Evolutionary conservation across 1,284 basidiomycete species (phyloP).

Genomic region (Somion occarium): DNA sequence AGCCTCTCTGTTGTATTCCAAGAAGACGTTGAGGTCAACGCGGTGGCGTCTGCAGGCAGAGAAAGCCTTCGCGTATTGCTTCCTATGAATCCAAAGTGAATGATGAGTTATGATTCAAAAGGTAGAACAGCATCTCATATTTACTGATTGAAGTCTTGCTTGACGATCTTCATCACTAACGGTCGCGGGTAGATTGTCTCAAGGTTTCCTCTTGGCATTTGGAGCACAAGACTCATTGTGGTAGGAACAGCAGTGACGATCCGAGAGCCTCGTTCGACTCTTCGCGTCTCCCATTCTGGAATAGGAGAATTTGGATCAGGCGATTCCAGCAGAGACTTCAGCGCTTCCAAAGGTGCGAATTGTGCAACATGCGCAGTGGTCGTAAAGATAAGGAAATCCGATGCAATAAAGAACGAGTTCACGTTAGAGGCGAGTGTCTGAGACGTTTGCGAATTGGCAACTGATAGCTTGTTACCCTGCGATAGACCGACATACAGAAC

Average conservation of each 20-base stretch:
- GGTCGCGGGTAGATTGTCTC: slow-evolving; percentile 95
- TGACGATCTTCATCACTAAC: slow-evolving; percentile 82
- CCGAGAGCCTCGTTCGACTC: slow-evolving; percentile 82
- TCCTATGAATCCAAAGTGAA: slow-evolving; percentile 31
- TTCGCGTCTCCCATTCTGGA: slow-evolving; percentile 62
- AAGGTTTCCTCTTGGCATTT: slow-evolving; percentile 97
- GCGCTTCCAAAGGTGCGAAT: slow-evolving; percentile 58
- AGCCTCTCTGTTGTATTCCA: slow-evolving; percentile 69
- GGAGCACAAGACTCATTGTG: slow-evolving; percentile 86
- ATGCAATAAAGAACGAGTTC: slow-evolving; percentile 80
- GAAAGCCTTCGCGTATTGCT: slow-evolving; percentile 82
- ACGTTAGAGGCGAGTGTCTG: slow-evolving; percentile 52
- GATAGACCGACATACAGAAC: slow-evolving; percentile 64
- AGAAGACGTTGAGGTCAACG: slow-evolving; percentile 85
- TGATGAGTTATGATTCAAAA: too few relatives aligned
- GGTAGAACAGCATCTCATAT: slow-evolving; percentile 27
- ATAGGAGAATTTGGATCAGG: slow-evolving; percentile 24
- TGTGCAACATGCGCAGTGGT: slow-evolving; percentile 80
- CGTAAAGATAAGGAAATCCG: slow-evolving; percentile 84
- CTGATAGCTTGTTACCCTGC: slow-evolving; percentile 58
- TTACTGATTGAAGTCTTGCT: slow-evolving; percentile 69
- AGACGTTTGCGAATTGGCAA: slow-evolving; percentile 26
- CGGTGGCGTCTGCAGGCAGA: slow-evolving; percentile 90
- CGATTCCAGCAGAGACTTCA: slow-evolving; percentile 28
- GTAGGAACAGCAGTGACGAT: slow-evolving; percentile 86